Conservation (phyloP, 1,284 basidiomycete species). For the Schizopora paradoxa region DNA sequence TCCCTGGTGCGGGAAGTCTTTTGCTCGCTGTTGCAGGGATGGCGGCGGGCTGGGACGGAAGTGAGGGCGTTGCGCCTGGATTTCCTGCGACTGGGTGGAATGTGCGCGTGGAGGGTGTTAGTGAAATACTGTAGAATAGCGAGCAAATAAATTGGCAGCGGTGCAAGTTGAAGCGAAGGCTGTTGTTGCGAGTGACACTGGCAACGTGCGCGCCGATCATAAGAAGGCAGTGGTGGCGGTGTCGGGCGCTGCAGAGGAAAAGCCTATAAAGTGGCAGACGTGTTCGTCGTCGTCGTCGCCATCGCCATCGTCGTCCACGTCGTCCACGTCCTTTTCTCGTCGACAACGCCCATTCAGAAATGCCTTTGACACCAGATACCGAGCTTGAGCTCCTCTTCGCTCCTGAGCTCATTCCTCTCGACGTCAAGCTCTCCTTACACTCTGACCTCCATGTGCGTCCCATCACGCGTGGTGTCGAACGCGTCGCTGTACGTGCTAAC, state of each 20-base stretch:
- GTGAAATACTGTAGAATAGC: conserved; percentile 33
- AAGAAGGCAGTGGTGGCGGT: no score
- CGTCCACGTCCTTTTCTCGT: no score
- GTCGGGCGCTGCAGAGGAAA: no score
- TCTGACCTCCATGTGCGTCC: conserved; percentile 48
- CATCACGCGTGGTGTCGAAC: no score
- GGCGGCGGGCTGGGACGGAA: conserved; percentile 52
- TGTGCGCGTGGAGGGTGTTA: conserved; percentile 40
- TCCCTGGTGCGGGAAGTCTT: conserved; percentile 49
- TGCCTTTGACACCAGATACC: conserved; percentile 60
- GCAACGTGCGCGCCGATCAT: no score
- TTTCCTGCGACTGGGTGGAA: conserved; percentile 45
- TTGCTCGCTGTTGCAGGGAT: conserved; percentile 53
- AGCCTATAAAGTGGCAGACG: no score
- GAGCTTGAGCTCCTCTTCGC: conserved; percentile 75
- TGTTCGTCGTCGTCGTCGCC: no score
- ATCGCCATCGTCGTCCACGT: no score
- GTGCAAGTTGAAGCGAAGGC: no score
- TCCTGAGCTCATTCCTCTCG: conserved; percentile 55
- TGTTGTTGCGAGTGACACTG: no score
- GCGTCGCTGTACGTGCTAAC: conserved; percentile 3
- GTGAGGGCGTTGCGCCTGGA: conserved; percentile 36
- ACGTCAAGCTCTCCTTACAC: conserved; percentile 54
- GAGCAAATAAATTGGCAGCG: no score
- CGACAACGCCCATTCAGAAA: conserved; percentile 14